These are phyloP conservation scores for Penicillium robsamsonii DNA, from an alignment of 495 filamentous ascomycete genomes.

Conservation along the genomic window DNA sequence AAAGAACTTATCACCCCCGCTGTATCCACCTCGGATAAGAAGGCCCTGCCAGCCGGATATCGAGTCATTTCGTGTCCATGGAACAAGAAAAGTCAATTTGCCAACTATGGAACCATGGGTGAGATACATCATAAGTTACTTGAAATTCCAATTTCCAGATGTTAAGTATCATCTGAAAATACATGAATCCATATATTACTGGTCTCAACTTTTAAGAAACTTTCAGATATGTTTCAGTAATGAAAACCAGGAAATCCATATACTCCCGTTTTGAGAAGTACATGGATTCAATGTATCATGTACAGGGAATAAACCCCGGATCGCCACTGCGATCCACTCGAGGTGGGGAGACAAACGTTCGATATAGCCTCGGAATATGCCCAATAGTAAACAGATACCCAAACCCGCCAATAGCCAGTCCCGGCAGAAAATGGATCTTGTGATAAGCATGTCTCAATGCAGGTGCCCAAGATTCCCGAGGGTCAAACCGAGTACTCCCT, in stretches of 20 bases:
- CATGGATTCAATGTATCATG: not conserved
- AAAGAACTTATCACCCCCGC: constrained; percentile 6
- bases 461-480: constrained; percentile 7
- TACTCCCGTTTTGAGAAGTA: not conserved
- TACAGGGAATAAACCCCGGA: constrained; percentile 24
- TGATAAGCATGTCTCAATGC: not conserved
- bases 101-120: not conserved
- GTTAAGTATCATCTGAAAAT: too few relatives aligned
- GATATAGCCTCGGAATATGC: not conserved
- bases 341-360: constrained; percentile 11
- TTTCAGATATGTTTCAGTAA: not conserved
- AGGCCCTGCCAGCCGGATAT: constrained; percentile 7
- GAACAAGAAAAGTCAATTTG: constrained; percentile 7
- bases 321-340: constrained; percentile 23
- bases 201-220: not conserved
- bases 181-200: not conserved
- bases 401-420: constrained; percentile 1
- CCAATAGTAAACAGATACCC: constrained; percentile 3
- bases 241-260: not conserved
- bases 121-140: too few relatives aligned
- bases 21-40: constrained; percentile 9
- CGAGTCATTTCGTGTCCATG: constrained; percentile 1
- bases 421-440: not conserved
- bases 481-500: not conserved
- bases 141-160: too few relatives aligned